Conservation (phyloP, 129 eudicot species). For the Pittosporum tobira region DNA sequence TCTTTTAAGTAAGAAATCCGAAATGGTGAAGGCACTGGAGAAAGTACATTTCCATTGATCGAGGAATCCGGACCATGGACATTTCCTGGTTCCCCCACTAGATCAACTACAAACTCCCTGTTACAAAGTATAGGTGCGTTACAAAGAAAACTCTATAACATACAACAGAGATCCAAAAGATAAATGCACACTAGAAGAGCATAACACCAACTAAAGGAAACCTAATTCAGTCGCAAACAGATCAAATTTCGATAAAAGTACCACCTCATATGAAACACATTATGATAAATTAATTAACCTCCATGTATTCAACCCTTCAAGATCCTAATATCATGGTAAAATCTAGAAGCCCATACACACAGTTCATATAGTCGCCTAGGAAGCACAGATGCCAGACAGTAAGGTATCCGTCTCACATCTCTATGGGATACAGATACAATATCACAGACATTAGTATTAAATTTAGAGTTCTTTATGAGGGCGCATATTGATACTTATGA, state of each 20-base stretch:
- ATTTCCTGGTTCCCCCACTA: slow-evolving; percentile 76
- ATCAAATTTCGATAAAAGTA: too few relatives aligned
- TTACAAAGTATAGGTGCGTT: neutral
- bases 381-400: too few relatives aligned
- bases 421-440: too few relatives aligned
- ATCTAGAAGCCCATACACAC: too few relatives aligned
- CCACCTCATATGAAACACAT: neutral
- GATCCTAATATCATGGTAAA: neutral
- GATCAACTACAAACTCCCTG: slow-evolving; percentile 95
- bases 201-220: too few relatives aligned
- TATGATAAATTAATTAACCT: neutral
- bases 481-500: too few relatives aligned
- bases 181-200: too few relatives aligned
- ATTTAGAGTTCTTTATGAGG: too few relatives aligned
- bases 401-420: too few relatives aligned
- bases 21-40: slow-evolving; percentile 74
- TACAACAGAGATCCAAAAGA: neutral
- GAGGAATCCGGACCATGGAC: slow-evolving; percentile 78
- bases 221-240: too few relatives aligned
- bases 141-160: neutral
- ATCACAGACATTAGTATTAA: too few relatives aligned
- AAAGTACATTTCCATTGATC: slow-evolving; percentile 54
- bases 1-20: slow-evolving; percentile 65
- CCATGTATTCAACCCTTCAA: neutral
- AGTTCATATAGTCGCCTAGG: too few relatives aligned